Evolutionary conservation across 148 eudicot genomes (phyloP).

Genomic region (Chenopodium album): DNA sequence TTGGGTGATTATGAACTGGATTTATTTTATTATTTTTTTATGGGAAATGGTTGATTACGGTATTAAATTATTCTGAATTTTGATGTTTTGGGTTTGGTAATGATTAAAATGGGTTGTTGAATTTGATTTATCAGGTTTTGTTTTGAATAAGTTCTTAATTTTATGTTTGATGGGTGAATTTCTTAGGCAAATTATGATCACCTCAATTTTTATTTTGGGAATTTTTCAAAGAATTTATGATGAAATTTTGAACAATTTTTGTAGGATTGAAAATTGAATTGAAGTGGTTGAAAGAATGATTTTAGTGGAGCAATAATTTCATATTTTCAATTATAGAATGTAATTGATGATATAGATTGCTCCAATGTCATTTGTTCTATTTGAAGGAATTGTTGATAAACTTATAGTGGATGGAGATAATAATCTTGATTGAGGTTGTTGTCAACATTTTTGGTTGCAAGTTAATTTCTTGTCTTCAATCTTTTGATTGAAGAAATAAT

Average conservation of each 20-base stretch:
- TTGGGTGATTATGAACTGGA: background rate
- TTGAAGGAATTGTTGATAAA: background rate
- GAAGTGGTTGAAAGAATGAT: no score
- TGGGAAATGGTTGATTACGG: background rate
- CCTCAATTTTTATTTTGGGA: no score
- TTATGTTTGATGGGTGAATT: no score
- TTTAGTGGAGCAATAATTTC: background rate
- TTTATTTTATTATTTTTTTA: background rate
- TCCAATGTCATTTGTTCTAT: background rate
- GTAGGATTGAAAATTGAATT: no score
- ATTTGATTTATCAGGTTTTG: background rate
- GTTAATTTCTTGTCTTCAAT: background rate
- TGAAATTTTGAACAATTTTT: no score
- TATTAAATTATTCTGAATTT: background rate
- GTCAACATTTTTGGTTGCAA: background rate
- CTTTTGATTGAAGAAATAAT: background rate
- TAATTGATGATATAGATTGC: background rate
- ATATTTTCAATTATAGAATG: background rate
- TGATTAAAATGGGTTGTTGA: background rate
- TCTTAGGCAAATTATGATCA: no score
- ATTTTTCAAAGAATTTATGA: no score
- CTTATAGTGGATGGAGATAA: background rate
- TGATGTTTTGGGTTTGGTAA: background rate
- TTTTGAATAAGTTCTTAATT: no score
- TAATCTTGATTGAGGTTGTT: background rate